A percentile compares a stretch with the other conserved stretches of the same genome.
Evolutionary conservation across 768 basidiomycete species (phyloP).

Genomic region (Tremella yokohamensis): DNA sequence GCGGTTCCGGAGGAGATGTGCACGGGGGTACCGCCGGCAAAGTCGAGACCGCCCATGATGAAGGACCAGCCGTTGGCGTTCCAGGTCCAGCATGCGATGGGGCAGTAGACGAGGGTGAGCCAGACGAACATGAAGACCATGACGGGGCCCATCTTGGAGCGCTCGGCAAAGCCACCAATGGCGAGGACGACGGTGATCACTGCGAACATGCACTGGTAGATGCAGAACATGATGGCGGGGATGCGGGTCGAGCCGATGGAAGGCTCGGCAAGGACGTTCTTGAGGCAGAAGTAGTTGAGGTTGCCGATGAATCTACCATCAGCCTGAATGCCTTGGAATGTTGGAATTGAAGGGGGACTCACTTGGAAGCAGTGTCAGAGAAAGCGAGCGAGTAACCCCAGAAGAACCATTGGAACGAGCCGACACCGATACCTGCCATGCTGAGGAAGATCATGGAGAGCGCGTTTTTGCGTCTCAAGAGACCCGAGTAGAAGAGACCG

Average conservation of each 20-base stretch:
- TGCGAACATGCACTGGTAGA: slow-evolving; percentile 58
- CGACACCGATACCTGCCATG: slow-evolving; percentile 50
- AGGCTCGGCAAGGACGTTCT: slow-evolving; percentile 65
- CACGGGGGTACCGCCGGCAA: slow-evolving; percentile 62
- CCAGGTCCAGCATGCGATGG: slow-evolving; percentile 75
- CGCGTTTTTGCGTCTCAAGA: slow-evolving; percentile 54
- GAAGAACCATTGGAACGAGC: slow-evolving; percentile 58
- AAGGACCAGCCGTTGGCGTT: slow-evolving; percentile 76
- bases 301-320: slow-evolving; percentile 70
- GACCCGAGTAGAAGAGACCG: slow-evolving; percentile 51
- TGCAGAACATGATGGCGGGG: slow-evolving; percentile 75
- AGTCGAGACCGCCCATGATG: slow-evolving; percentile 72
- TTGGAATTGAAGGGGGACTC: slow-evolving; percentile 10
- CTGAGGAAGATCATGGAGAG: slow-evolving; percentile 53
- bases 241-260: slow-evolving; percentile 77
- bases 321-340: not conserved
- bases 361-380: slow-evolving; percentile 57
- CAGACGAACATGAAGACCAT: slow-evolving; percentile 78
- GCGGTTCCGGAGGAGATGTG: slow-evolving; percentile 60
- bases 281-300: slow-evolving; percentile 71
- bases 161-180: slow-evolving; percentile 68
- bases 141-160: slow-evolving; percentile 71
- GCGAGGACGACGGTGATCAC: slow-evolving; percentile 49
- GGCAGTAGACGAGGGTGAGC: slow-evolving; percentile 83
- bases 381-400: slow-evolving; percentile 94